These are phyloP conservation scores for Beta lomatogona DNA, from an alignment of 179 eudicot genomes.

Conservation along the genomic window DNA sequence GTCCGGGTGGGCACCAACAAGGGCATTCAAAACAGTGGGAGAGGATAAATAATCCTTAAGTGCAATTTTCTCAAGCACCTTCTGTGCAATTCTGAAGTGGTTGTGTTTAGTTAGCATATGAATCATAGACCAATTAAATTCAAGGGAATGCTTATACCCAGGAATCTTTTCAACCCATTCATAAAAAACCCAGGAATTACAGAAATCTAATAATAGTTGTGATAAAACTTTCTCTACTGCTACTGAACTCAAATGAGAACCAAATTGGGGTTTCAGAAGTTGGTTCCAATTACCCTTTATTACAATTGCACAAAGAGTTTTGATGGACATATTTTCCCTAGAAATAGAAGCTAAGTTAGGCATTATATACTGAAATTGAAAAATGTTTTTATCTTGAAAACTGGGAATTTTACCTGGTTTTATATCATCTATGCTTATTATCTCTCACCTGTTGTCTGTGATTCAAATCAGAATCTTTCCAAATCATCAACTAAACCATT, in stretches of 20 bases:
- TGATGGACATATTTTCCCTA: constrained; percentile 43
- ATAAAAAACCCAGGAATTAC: constrained; percentile 68
- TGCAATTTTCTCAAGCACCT: constrained; percentile 68
- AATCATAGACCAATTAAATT: constrained; percentile 71
- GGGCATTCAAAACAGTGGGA: constrained; percentile 65
- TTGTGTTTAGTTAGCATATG: constrained; percentile 53
- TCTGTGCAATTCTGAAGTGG: constrained; percentile 63
- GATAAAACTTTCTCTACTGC: constrained; percentile 47
- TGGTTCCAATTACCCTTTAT: constrained; percentile 62
- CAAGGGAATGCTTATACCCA: constrained; percentile 69
- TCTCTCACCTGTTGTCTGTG: background rate
- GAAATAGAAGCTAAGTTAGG: constrained; percentile 28
- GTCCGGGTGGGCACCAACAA: constrained; percentile 38
- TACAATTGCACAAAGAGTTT: constrained; percentile 47
- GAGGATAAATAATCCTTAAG: constrained; percentile 59
- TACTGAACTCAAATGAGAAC: constrained; percentile 54
- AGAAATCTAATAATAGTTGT: constrained; percentile 34
- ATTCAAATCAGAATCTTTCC: too few relatives aligned
- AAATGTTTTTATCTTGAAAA: background rate
- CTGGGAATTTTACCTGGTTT: background rate
- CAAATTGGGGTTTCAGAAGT: constrained; percentile 52
- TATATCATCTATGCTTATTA: background rate
- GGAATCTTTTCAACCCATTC: constrained; percentile 71
- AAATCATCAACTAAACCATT: too few relatives aligned
- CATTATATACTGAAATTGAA: constrained; percentile 33